phyloP scores from a whole-genome alignment of 2,329 filamentous ascomycete genomes.

The Fusarium mangiferae region DNA sequence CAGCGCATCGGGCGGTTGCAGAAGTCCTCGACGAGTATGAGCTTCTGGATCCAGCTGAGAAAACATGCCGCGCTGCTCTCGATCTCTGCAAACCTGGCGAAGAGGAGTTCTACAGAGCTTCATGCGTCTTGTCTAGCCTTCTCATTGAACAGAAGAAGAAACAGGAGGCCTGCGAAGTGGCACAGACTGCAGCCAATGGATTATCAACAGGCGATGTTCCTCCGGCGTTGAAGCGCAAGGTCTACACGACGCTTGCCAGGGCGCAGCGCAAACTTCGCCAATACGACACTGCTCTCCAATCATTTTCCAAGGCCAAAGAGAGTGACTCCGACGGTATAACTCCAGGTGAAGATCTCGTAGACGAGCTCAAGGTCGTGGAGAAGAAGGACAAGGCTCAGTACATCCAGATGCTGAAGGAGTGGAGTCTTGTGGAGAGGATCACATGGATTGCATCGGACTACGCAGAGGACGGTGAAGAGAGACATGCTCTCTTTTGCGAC shows the following conservation, averaged over 20 bases:
- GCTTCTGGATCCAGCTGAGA: neutral
- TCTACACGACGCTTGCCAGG: neutral
- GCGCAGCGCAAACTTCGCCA: neutral
- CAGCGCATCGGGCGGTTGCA: constrained; percentile 10
- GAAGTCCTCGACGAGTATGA: neutral
- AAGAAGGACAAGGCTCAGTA: neutral
- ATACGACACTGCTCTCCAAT: neutral
- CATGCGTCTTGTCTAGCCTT: neutral
- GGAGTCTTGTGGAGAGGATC: constrained; percentile 42
- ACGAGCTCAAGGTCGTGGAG: neutral
- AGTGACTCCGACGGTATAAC: constrained; percentile 2
- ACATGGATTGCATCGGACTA: constrained; percentile 43
- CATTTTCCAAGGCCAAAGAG: neutral
- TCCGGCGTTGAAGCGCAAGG: neutral
- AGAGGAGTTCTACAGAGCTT: neutral
- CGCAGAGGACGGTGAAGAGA: neutral
- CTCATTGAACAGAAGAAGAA: neutral
- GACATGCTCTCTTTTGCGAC: constrained; percentile 20
- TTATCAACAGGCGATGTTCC: neutral
- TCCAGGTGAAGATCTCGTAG: neutral
- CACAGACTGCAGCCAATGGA: neutral
- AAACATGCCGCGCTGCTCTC: neutral
- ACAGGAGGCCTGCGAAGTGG: neutral
- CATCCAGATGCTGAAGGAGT: constrained; percentile 33
- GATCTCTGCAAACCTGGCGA: neutral